Percentiles rank a stretch among this genome's conserved stretches.
phyloP scores from a whole-genome alignment of 257 asterid genomes.

The Leonotis leonurus region DNA sequence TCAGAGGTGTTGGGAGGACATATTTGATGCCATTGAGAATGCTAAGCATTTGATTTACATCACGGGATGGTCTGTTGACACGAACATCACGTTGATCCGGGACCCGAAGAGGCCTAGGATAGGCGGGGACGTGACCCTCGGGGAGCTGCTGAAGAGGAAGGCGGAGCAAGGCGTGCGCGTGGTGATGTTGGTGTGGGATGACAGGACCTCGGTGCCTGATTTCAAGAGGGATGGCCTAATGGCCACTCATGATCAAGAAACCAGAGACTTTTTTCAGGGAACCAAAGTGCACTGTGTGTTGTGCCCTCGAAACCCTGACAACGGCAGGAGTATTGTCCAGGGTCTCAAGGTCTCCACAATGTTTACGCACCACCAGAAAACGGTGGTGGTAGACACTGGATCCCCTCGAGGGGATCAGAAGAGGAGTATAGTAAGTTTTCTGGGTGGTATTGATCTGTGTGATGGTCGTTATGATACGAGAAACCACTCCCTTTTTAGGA shows the following conservation, averaged over 20 bases:
- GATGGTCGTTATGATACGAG: constrained; percentile 75
- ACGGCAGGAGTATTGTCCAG: constrained; percentile 43
- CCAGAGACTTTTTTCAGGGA: constrained; percentile 40
- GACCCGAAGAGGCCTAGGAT: constrained; percentile 47
- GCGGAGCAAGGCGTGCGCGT: constrained; percentile 77
- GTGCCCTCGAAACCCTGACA: constrained; percentile 74
- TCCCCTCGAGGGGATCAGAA: constrained; percentile 7
- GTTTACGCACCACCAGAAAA: constrained; percentile 93
- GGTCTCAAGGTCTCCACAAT: constrained; percentile 61
- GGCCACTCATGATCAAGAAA: constrained; percentile 87
- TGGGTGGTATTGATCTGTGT: constrained; percentile 94
- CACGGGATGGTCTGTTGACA: constrained; percentile 77
- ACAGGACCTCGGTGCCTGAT: constrained; percentile 46
- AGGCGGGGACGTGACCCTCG: constrained; percentile 50
- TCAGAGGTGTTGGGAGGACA: constrained; percentile 77
- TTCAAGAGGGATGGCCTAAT: constrained; percentile 62
- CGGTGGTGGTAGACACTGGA: constrained; percentile 55
- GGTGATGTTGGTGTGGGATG: constrained; percentile 83
- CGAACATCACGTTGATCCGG: constrained; percentile 49
- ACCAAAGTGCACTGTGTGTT: constrained; percentile 62
- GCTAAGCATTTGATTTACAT: constrained; percentile 73
- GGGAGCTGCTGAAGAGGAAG: constrained; percentile 61
- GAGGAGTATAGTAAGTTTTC: constrained; percentile 58
- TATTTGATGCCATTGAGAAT: constrained; percentile 48
- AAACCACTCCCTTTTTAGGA: constrained; percentile 54